Evolutionary conservation across 2,329 filamentous ascomycete species (phyloP).

Genomic region (Zymoseptoria pseudotritici): DNA sequence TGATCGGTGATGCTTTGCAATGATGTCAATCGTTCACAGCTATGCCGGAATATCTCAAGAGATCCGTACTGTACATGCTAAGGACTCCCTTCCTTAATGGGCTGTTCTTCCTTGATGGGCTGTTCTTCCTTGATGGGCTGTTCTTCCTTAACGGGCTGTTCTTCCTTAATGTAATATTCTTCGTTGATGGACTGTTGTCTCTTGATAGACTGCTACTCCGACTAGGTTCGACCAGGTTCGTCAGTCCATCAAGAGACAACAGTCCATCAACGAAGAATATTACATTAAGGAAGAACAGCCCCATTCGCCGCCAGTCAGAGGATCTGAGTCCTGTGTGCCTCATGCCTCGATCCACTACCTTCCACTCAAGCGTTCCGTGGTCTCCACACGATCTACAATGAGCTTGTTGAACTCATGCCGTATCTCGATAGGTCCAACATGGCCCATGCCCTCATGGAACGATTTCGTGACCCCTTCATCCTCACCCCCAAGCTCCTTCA

Average conservation of each 20-base stretch:
- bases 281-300: too few relatives aligned
- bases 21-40: background rate
- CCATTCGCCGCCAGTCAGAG: background rate
- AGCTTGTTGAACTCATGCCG: constrained; percentile 59
- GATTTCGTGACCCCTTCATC: constrained; percentile 46
- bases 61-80: background rate
- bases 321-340: too few relatives aligned
- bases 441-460: constrained; percentile 65
- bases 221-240: too few relatives aligned
- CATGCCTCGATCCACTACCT: background rate
- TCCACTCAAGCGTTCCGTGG: constrained; percentile 34
- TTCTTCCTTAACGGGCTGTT: too few relatives aligned
- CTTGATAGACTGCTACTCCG: too few relatives aligned
- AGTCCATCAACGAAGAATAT: too few relatives aligned
- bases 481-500: constrained; percentile 56
- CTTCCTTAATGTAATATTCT: too few relatives aligned
- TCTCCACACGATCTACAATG: constrained; percentile 52
- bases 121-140: too few relatives aligned
- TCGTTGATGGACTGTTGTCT: too few relatives aligned
- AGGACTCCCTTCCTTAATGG: too few relatives aligned
- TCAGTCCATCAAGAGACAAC: too few relatives aligned
- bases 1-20: background rate
- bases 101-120: too few relatives aligned
- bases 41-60: background rate
- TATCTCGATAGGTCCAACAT: constrained; percentile 67